Conservation (phyloP, 2,329 filamentous ascomycete genomes). For the Aspergillus pseudotamarii region DNA sequence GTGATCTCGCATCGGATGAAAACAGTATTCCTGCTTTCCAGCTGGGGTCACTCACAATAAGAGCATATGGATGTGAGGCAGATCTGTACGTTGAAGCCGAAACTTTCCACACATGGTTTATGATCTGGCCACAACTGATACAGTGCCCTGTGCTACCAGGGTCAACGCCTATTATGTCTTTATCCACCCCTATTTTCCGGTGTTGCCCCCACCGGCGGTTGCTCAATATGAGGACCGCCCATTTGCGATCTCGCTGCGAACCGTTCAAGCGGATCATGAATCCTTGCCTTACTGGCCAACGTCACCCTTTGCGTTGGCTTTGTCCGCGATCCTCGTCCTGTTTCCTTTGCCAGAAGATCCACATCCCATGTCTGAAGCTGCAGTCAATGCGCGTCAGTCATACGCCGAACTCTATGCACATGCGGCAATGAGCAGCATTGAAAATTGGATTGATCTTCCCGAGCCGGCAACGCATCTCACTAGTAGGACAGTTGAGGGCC, state of each 20-base stretch:
- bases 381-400: constrained; percentile 17
- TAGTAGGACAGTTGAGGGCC: not conserved
- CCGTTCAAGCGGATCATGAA: constrained; percentile 9
- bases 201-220: constrained; percentile 22
- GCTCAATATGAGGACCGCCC: constrained; percentile 18
- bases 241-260: constrained; percentile 3
- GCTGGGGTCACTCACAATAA: constrained; percentile 5
- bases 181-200: constrained; percentile 29
- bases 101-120: no score
- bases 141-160: constrained; percentile 9
- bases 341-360: constrained; percentile 21
- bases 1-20: not conserved
- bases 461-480: not conserved
- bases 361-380: constrained; percentile 10
- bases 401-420: constrained; percentile 28
- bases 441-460: constrained; percentile 18
- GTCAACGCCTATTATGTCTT: constrained; percentile 31
- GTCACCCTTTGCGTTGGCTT: constrained; percentile 24
- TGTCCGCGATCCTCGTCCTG: constrained; percentile 26
- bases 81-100: constrained; percentile 22
- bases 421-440: constrained; percentile 20
- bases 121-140: not conserved
- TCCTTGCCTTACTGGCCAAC: constrained; percentile 24
- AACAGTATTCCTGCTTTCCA: not conserved
- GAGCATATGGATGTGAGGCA: constrained; percentile 21